Evolutionary conservation across 108 stramenopile genomes (phyloP), one percentile per base, ranked within the genome.

Genomic region (Cyclotella baltica): DNA sequence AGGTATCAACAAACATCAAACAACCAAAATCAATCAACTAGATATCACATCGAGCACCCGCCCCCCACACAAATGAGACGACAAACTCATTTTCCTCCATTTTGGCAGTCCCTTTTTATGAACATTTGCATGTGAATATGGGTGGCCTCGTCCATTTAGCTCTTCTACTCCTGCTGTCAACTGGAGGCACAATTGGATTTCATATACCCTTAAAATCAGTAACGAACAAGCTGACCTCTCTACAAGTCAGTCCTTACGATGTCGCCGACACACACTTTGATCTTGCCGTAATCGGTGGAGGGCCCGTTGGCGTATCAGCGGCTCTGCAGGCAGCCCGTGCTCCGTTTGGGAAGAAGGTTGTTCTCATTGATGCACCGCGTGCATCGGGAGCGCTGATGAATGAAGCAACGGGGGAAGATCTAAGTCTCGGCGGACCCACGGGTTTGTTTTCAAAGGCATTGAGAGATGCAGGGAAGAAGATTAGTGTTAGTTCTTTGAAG

Each of bases 381-480:
- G 88, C 85, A 33, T 87, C 88, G 5, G 92, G 90, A 27, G 78
- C 79, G 9, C 62, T 89, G 3, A 87, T 88, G 86, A 83, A 89
- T 40, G 90, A 86, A 62, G 83, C 48, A 3, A 85, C 79, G 55
- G 85, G 83, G 13, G 87, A 89, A 75, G 93, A 93, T 83, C 76
- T 93, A 57, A 86, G 86, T 43, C 63, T 93, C 20, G 93, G 93
- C 22, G 93, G 86, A 27, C 93, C 93, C 0, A 90, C 92, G 29
- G 93, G 85, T 20, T 50, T 87, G 15, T 92, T 92, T 77, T 79
- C 85, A 20, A 93, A 93, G 75, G 93, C 93, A 10, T 67, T 93
- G 38, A 81, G 93, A 31, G 93, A 91, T 82, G 86, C 90, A 6
- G 83, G 81, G 40, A 93, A 93, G 75, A 87, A 83, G 37, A 89